Base-by-base conservation (phyloP, 140 eudicot species). In the Bidens hawaiensis region DNA sequence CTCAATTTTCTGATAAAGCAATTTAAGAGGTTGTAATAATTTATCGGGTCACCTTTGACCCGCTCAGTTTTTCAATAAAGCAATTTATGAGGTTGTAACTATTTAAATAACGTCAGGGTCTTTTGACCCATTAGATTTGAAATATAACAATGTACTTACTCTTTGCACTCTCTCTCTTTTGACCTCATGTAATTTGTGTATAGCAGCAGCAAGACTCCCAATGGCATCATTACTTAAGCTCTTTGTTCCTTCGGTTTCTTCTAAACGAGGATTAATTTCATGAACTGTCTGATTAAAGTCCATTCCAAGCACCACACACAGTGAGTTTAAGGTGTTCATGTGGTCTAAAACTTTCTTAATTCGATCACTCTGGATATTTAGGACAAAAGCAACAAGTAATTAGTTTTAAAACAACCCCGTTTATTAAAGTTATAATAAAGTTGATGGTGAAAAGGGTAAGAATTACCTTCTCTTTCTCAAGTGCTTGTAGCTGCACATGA, bases 221-320 rank as follows among this genome's bases (percentile, higher is more conserved):
- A 91, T 83, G 5, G 82, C 83, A 23, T 76, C 79, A 49, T 81
- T 71, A 70, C 82, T 76, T 17, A 87, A 74, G 72, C 63, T 83
- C 42, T 65, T 73, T 48, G 77, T 67, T 56, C 81, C 79, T 73
- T 62, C 73, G 0, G 85, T 56, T 34, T 76, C 83, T 23, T 70
- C 81, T 64, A 82, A 76, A 71, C 87, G 82, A 10, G 93, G 88
- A 67, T 82, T 86, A 48, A 87, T 69, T 58, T 87, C 87, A 31
- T 43, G 71, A 12, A 78, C 61, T 24, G 85, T 81, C 71, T 84
- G 79, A 57, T 72, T 75, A 67, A 80, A 87, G 33, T 91, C 93
- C 69, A 91, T 64, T 47, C 98, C 96, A 62, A 91, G 98, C 45
- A 87, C 96, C 67, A 71, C 60, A 67, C 96, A 91, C 60, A 87